Evolutionary conservation across 208 protist species (phyloP).

Genomic region (Acanthamoeba healyi): DNA sequence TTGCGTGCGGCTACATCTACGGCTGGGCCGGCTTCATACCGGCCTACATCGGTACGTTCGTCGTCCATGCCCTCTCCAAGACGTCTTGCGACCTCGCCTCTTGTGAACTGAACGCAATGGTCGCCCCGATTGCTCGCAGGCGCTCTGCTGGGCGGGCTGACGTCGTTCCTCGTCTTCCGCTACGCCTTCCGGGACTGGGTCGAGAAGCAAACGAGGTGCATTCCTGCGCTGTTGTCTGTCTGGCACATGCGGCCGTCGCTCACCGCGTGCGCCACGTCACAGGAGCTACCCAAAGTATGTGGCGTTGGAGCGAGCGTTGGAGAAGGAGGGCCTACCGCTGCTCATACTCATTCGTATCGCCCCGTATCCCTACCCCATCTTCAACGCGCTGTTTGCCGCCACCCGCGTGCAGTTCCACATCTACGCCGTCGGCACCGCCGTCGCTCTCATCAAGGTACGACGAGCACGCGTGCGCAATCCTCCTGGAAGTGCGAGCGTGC

Average conservation of each 20-base stretch:
- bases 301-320: constrained; percentile 25
- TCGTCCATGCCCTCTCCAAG: too few species aligned
- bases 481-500: too few species aligned
- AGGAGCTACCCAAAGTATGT: constrained; percentile 61
- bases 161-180: constrained; percentile 36
- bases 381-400: constrained; percentile 63
- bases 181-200: constrained; percentile 50
- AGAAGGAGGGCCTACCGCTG: constrained; percentile 58
- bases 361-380: constrained; percentile 62
- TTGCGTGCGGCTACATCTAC: constrained; percentile 56
- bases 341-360: constrained; percentile 48
- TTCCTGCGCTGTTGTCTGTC: not conserved
- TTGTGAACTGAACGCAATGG: too few species aligned
- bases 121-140: too few species aligned
- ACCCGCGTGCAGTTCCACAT: constrained; percentile 40
- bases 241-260: not conserved
- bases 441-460: constrained; percentile 29
- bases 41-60: constrained; percentile 47
- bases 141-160: constrained; percentile 26
- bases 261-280: not conserved
- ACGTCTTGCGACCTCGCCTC: too few species aligned
- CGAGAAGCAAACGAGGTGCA: constrained; percentile 67
- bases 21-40: constrained; percentile 64
- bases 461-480: not conserved
- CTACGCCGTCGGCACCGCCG: constrained; percentile 48